Conservation (phyloP, 2,329 filamentous ascomycete genomes). For the Sarocladium brachiariae region DNA sequence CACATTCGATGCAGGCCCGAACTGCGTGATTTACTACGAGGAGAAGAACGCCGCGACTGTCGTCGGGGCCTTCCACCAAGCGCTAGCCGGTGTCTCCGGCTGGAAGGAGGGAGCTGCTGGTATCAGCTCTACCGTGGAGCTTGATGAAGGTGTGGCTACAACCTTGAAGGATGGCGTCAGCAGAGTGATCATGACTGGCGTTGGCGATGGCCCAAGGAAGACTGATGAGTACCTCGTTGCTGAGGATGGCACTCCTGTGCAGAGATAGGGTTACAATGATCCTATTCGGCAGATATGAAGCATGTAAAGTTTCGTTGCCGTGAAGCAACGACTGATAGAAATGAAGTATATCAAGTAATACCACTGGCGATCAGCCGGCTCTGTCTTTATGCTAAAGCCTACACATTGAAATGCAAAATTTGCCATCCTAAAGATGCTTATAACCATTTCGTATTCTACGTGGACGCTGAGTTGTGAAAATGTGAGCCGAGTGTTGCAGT, state of each 20-base stretch:
- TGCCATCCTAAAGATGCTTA: too few species aligned
- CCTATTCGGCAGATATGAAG: neutral
- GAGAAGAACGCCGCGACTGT: constrained; percentile 69
- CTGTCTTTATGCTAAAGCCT: too few species aligned
- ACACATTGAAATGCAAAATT: too few species aligned
- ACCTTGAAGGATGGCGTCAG: constrained; percentile 73
- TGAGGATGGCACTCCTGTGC: constrained; percentile 50
- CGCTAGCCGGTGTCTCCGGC: constrained; percentile 57
- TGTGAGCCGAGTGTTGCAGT: too few species aligned
- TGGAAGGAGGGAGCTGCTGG: constrained; percentile 59
- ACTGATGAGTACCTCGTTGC: constrained; percentile 71
- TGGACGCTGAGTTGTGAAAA: too few species aligned
- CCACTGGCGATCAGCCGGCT: too few species aligned
- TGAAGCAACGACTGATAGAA: neutral
- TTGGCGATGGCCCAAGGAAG: constrained; percentile 81
- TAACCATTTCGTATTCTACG: too few species aligned
- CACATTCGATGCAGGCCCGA: constrained; percentile 95
- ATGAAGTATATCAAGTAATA: neutral
- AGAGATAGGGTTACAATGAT: constrained; percentile 18
- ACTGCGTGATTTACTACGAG: constrained; percentile 93
- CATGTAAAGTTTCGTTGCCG: neutral
- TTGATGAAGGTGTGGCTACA: constrained; percentile 59
- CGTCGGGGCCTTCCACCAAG: constrained; percentile 68
- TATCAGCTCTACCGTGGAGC: constrained; percentile 45
- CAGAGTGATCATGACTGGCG: constrained; percentile 82